phyloP scores from a whole-genome alignment of 768 basidiomycete genomes.

The Calocybe gangraenosa region DNA sequence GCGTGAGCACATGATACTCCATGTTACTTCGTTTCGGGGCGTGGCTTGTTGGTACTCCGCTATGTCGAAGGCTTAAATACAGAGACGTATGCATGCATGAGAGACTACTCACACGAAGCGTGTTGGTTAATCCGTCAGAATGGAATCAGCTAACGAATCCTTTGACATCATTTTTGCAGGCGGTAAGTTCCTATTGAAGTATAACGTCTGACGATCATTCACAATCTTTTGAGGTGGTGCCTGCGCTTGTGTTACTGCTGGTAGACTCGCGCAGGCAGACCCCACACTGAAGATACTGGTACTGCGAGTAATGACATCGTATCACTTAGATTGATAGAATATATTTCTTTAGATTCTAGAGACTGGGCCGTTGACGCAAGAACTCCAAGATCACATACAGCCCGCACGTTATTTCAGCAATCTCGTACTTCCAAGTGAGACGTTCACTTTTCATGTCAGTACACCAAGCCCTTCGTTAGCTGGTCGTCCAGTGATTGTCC shows the following conservation, averaged over 20 bases:
- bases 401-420: conserved; percentile 49
- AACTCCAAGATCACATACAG: conserved; percentile 44
- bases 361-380: conserved; percentile 47
- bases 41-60: too few relatives aligned
- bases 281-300: conserved; percentile 53
- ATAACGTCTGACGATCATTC: not conserved
- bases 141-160: conserved; percentile 5
- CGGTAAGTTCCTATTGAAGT: conserved; percentile 29
- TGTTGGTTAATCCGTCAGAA: not conserved
- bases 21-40: too few relatives aligned
- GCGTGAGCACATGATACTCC: too few relatives aligned
- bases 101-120: conserved; percentile 67
- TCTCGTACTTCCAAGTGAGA: conserved; percentile 32
- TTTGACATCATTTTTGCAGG: conserved; percentile 57
- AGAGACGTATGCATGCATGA: conserved; percentile 66
- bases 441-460: conserved; percentile 41
- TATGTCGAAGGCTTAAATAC: conserved; percentile 74
- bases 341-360: conserved; percentile 42
- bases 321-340: not conserved
- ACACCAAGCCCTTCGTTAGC: conserved; percentile 36
- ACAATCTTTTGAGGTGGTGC: conserved; percentile 37
- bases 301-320: conserved; percentile 14
- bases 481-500: conserved; percentile 41
- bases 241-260: conserved; percentile 52
- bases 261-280: conserved; percentile 50